phyloP scores from a whole-genome alignment of 78 protist species.

The Polysphondylium violaceum region DNA sequence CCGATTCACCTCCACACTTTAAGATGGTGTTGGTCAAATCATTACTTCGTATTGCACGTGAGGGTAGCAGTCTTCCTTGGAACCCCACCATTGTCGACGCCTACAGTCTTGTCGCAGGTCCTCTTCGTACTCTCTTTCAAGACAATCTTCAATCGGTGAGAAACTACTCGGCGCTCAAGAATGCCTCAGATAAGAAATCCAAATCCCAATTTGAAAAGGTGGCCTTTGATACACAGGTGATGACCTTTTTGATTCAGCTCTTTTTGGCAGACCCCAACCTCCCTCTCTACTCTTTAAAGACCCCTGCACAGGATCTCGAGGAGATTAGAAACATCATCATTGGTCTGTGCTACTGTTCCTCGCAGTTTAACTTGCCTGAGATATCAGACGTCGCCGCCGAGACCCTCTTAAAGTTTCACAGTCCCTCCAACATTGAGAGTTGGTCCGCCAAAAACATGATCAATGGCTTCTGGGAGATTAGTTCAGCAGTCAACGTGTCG shows the following conservation, averaged over 20 bases:
- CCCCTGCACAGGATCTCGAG: constrained; percentile 66
- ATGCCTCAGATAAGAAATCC: constrained; percentile 33
- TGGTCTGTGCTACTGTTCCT: constrained; percentile 64
- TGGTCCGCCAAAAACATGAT: constrained; percentile 65
- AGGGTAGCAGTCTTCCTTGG: constrained; percentile 57
- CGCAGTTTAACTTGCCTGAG: constrained; percentile 53
- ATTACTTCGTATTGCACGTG: constrained; percentile 39
- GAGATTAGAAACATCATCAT: constrained; percentile 64
- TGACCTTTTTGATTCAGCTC: constrained; percentile 39
- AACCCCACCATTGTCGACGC: constrained; percentile 64
- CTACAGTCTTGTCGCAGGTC: constrained; percentile 26
- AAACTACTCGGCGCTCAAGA: not conserved
- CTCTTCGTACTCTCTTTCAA: constrained; percentile 31
- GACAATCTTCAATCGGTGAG: constrained; percentile 32
- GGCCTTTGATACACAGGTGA: constrained; percentile 50
- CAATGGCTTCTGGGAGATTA: constrained; percentile 82
- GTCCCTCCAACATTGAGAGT: constrained; percentile 57
- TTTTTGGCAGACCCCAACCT: constrained; percentile 74
- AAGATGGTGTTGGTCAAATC: constrained; percentile 60
- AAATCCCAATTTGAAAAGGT: constrained; percentile 70
- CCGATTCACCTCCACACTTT: constrained; percentile 53
- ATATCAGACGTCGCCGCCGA: constrained; percentile 44
- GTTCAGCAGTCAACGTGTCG: constrained; percentile 59
- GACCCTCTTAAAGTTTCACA: constrained; percentile 69
- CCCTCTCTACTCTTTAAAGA: constrained; percentile 41